Evolutionary conservation across 2,329 filamentous ascomycete species (phyloP), one percentile per base, ranked within the genome.

Genomic region (Fusarium sp.): DNA sequence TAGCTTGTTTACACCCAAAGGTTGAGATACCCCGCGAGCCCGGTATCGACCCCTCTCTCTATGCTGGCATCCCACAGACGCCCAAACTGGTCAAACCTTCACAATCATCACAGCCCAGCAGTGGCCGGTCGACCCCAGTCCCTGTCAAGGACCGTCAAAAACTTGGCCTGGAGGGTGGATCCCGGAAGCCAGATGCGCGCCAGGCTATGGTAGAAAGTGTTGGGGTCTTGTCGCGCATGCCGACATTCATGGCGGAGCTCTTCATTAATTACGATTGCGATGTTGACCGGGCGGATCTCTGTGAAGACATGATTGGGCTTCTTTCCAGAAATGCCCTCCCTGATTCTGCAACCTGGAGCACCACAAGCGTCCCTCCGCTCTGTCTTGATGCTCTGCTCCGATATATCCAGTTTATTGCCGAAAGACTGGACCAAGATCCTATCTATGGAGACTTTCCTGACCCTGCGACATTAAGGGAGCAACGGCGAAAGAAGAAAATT

Each of bases 181-280:
- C 94, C 41, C 89, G 96, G 71, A 98, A 97, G 81, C 96, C 96
- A 8, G 97, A 99, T 82, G 95, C 96, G 36, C 90, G 96, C 75
- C 96, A 99, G 85, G 95, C 96, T 38, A 99, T 99, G 96, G 94
- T 99, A 9, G 96, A 99, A 84, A 97, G 94, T 77, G 92, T 99
- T 50, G 95, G 96, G 41, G 95, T 96, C 62, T 86, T 99, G 68
- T 94, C 95, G 42, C 90, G 97, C 47, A 98, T 99, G 86, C 95
- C 96, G 2, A 95, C 92, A 47, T 99, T 97, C 80, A 95, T 98
- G 90, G 91, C 93, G 17, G 97, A 99, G 82, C 87, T 99, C 13
- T 99, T 98, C 80, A 91, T 98, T 83, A 99, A 99, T 82, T 99
- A 98, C 80, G 96, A 99, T 82, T 99, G 96, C 79, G 95, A 98